Percentiles rank a stretch among this genome's conserved stretches.
These are phyloP conservation scores for Daucus carota DNA, from an alignment of 129 eudicot genomes.

Conservation along the genomic window DH1_v3.0 NC_030387.2:3940501-3941000, in stretches of 20 bases:
- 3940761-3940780: background rate
- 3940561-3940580: background rate
- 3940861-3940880: background rate
- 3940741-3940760: background rate
- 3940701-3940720: background rate
- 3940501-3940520: background rate
- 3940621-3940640: background rate
- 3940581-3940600: background rate
- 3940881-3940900: conserved; percentile 93
- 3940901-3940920: conserved; percentile 97
- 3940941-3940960: conserved; percentile 99
- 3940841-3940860: background rate
- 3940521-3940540: background rate
- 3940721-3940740: background rate
- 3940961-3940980: conserved; percentile 93
- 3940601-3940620: background rate
- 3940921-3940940: conserved; percentile 99
- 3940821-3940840: background rate
- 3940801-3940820: background rate
- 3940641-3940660: background rate
- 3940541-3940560: background rate
- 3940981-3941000: conserved; percentile 85
- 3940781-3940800: background rate
- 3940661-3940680: no score
- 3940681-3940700: background rate